phyloP scores from a whole-genome alignment of 345 rosid genomes.

The Linum usitatissimum region DNA sequence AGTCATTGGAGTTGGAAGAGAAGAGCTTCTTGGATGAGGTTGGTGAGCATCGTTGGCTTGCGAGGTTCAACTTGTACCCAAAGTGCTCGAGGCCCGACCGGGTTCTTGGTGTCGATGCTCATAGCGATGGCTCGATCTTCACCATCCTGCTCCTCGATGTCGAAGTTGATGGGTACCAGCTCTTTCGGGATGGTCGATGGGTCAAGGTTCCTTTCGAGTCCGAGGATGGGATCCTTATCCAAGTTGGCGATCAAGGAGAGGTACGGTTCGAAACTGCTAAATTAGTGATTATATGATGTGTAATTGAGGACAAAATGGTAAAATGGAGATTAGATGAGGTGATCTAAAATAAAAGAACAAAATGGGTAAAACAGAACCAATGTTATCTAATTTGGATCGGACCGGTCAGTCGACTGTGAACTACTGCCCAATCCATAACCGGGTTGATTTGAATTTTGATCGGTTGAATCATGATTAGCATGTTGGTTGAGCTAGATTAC shows the following conservation, averaged over 20 bases:
- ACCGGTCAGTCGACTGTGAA: too few species aligned
- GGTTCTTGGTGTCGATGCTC: neutral
- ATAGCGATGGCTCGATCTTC: neutral
- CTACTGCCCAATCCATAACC: too few species aligned
- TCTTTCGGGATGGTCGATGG: neutral
- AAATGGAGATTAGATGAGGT: too few species aligned
- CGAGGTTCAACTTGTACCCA: neutral
- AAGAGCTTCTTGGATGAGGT: neutral
- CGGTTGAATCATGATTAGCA: too few species aligned
- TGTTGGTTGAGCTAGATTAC: too few species aligned
- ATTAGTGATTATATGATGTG: too few species aligned
- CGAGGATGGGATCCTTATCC: neutral
- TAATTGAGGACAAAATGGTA: too few species aligned
- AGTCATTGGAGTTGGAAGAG: neutral
- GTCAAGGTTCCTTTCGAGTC: neutral
- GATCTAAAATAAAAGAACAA: too few species aligned
- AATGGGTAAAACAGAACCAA: too few species aligned
- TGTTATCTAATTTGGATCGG: too few species aligned
- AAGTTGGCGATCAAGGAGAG: neutral
- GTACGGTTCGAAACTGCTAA: too few species aligned
- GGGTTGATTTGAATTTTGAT: too few species aligned
- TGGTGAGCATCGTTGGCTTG: neutral
- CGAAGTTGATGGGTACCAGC: neutral
- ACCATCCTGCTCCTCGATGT: neutral
- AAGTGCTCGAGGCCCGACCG: neutral